These are phyloP conservation scores for Beauveria rudraprayagi DNA, from an alignment of 2,329 filamentous ascomycete species.

Conservation along the genomic window DNA sequence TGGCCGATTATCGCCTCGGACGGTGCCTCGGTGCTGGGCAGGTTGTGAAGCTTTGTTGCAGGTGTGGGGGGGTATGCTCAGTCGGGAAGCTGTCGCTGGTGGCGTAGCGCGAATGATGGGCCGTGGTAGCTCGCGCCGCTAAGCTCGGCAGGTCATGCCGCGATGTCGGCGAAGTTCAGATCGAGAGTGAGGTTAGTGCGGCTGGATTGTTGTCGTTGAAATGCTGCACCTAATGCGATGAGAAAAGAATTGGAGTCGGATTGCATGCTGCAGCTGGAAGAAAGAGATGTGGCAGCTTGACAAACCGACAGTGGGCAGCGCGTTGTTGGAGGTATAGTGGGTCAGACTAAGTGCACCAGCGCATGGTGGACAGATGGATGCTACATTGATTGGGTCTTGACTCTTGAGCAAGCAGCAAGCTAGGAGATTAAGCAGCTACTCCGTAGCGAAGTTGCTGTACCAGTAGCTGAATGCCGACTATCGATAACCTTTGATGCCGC, in stretches of 20 bases:
- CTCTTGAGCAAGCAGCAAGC: background rate
- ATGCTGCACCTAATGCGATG: background rate
- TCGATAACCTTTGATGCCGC: background rate
- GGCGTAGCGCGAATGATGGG: conserved; percentile 1
- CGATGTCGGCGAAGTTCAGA: background rate
- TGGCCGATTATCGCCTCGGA: background rate
- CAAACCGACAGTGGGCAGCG: background rate
- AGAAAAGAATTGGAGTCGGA: background rate
- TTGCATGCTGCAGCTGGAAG: conserved; percentile 2
- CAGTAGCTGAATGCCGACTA: background rate
- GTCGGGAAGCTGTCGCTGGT: background rate
- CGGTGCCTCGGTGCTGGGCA: background rate
- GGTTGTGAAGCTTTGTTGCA: conserved; percentile 5
- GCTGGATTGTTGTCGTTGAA: background rate
- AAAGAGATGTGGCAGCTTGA: conserved; percentile 7
- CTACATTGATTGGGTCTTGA: background rate
- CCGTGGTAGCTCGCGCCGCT: background rate
- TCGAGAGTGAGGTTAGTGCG: background rate
- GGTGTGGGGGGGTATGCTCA: conserved; percentile 1
- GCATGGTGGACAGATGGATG: background rate
- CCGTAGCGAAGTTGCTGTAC: background rate
- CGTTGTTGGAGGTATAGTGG: conserved; percentile 1
- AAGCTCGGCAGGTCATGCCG: conserved; percentile 2
- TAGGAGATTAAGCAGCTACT: too few relatives aligned
- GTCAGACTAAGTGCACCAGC: conserved; percentile 1